phyloP scores from a whole-genome alignment of 176 grass and related monocot species.

The Pontederia crassipes region DNA sequence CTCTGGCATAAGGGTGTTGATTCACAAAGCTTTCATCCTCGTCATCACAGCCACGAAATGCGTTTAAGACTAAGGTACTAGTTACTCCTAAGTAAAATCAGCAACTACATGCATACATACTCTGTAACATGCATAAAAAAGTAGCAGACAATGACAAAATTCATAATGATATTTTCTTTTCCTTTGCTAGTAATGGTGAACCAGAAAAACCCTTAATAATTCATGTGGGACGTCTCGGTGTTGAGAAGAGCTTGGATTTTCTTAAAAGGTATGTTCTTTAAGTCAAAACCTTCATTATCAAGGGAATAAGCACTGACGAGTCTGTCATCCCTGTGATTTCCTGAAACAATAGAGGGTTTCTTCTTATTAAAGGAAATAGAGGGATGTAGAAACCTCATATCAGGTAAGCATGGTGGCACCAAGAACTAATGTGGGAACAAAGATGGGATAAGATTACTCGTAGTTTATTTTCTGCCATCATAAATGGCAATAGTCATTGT shows the following conservation, averaged over 20 bases:
- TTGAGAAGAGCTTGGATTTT: conserved; percentile 97
- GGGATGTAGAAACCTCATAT: too few relatives aligned
- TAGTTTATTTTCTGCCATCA: too few relatives aligned
- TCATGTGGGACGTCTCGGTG: conserved; percentile 90
- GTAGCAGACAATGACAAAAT: conserved; percentile 13
- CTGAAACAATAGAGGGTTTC: conserved; percentile 4
- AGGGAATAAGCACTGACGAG: not conserved
- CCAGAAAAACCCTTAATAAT: conserved; percentile 83
- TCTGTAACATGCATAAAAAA: conserved; percentile 1
- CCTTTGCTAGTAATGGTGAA: conserved; percentile 66
- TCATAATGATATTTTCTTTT: conserved; percentile 11
- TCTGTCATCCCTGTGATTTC: too few relatives aligned
- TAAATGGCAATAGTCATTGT: too few relatives aligned
- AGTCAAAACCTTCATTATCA: conserved; percentile 3
- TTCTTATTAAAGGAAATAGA: not conserved
- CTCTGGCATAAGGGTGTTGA: not conserved
- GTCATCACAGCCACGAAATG: not conserved
- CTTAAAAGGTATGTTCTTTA: conserved; percentile 56
- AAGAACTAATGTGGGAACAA: too few relatives aligned
- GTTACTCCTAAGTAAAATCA: not conserved
- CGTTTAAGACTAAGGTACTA: not conserved
- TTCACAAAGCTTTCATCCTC: not conserved
- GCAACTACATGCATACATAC: not conserved
- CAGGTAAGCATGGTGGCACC: too few relatives aligned
- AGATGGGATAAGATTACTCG: too few relatives aligned